Evolutionary conservation across 495 filamentous ascomycete genomes (phyloP).

Genomic region (Aspergillus funiculosus): DNA sequence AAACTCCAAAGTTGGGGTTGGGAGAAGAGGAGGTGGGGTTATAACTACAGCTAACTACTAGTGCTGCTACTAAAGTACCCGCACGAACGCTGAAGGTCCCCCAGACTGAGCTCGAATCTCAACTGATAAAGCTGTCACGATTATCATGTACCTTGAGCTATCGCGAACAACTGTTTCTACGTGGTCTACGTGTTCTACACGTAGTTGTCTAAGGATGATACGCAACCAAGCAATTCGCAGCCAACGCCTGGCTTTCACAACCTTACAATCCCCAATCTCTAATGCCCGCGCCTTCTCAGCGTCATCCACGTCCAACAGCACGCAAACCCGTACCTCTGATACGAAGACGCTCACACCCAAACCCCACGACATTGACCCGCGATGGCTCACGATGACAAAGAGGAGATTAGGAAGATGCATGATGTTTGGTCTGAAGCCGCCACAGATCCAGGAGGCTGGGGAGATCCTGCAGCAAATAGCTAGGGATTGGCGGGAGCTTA

Average conservation of each 20-base stretch:
- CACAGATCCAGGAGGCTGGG: slow-evolving; percentile 58
- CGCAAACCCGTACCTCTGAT: slow-evolving; percentile 9
- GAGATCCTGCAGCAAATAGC: slow-evolving; percentile 56
- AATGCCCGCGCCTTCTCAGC: slow-evolving; percentile 22
- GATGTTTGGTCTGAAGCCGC: slow-evolving; percentile 61
- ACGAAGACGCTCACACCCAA: slow-evolving; percentile 20
- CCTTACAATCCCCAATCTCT: slow-evolving; percentile 1
- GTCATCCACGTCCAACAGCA: slow-evolving; percentile 18
- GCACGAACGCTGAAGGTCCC: too few relatives aligned
- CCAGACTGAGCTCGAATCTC: too few relatives aligned
- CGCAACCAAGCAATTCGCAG: slow-evolving; percentile 14
- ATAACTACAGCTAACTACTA: too few relatives aligned
- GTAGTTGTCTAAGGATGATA: slow-evolving; percentile 9
- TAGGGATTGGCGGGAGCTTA: slow-evolving; percentile 68
- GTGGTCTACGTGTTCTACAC: background rate
- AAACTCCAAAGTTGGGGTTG: too few relatives aligned
- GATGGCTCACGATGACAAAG: slow-evolving; percentile 75
- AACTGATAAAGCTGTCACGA: too few relatives aligned
- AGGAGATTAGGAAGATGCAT: slow-evolving; percentile 76
- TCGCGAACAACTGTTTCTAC: too few relatives aligned
- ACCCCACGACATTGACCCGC: slow-evolving; percentile 40
- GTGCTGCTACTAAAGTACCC: too few relatives aligned
- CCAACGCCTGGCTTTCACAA: slow-evolving; percentile 12
- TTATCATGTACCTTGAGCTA: slow-evolving; percentile 7
- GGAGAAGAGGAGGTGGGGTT: too few relatives aligned